A percentile compares a stretch with the other conserved stretches of the same genome.
phyloP scores from a whole-genome alignment of 139 green algal genomes.

The Yamagishiella unicocca region DNA sequence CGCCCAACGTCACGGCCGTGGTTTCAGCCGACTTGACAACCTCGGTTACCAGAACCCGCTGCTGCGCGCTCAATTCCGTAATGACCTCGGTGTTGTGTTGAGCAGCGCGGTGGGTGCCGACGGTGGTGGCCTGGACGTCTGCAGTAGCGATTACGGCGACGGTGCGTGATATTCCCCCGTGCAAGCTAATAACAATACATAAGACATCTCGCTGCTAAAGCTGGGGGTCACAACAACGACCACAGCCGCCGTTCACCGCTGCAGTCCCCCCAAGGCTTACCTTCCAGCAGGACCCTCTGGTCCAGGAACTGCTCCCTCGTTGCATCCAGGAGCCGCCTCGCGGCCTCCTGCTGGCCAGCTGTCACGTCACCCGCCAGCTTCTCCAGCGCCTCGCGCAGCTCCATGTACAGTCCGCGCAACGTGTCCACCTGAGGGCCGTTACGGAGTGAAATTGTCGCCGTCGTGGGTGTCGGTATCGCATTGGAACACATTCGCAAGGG shows the following conservation, averaged over 20 bases:
- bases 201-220: too few species aligned
- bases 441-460: too few species aligned
- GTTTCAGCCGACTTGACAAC: not conserved
- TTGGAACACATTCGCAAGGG: too few species aligned
- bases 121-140: not conserved
- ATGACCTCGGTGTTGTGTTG: not conserved
- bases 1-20: not conserved
- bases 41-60: slow-evolving; percentile 31
- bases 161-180: too few species aligned
- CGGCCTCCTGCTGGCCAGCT: slow-evolving; percentile 31
- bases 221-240: too few species aligned
- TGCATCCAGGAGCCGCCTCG: slow-evolving; percentile 26
- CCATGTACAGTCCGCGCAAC: slow-evolving; percentile 35
- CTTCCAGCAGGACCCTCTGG: slow-evolving; percentile 8
- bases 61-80: not conserved
- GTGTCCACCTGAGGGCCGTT: slow-evolving; percentile 34
- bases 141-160: too few species aligned
- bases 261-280: too few species aligned
- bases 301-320: not conserved
- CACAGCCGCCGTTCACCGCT: too few species aligned
- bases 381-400: slow-evolving; percentile 46
- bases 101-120: not conserved
- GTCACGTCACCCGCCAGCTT: slow-evolving; percentile 18
- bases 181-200: too few species aligned
- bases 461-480: too few species aligned